Evolutionary conservation across 73 alveolate species (phyloP), one percentile per base, ranked within the genome.

Genomic region (Blepharisma japonicum): DNA sequence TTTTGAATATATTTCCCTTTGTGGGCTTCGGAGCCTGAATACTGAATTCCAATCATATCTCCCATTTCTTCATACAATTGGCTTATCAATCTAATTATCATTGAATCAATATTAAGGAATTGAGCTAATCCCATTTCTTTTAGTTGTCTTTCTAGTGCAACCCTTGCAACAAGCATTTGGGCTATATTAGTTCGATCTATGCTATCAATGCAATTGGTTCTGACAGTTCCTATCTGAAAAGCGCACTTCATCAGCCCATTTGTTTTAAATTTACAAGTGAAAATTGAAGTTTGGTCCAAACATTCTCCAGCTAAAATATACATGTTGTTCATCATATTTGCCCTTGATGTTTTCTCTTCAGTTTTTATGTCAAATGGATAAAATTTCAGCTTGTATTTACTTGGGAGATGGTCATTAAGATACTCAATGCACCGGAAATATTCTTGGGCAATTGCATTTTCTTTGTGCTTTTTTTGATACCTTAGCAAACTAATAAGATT

Each of bases 121-220:
- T 80, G 68, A 53, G 70, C 46, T 55, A 82, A 61, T 45, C 82
- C 71, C 18, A 85, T 71, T 74, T 79, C 82, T 25, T 88, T 86
- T 32, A 92, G 56, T 55, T 92, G 74, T 55, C 74, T 81, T 45
- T 86, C 85, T 18, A 92, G 79, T 6, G 90, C 93, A 50, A 81
- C 72, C 14, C 80, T 76, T 47, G 96, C 95, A 23, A 90, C 82
- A 45, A 90, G 82, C 66, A 87, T 76, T 89, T 96, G 92, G 47
- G 90, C 97, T 25, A 90, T 92, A 71, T 96, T 96, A 6, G 99
- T 91, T 81, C 99, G 81, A 84, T 96, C 99, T 39, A 96, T 87
- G 49, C 98, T 94, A 82, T 96, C 99, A 7, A 96, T 91, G 77
- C 99, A 96, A 86, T 96, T 96, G 27, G 98, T 89, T 84, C 99